A percentile compares a stretch with the other conserved stretches of the same genome.
phyloP scores from a whole-genome alignment of 352 stramenopile species.

The Pythium plurisporium region DNA sequence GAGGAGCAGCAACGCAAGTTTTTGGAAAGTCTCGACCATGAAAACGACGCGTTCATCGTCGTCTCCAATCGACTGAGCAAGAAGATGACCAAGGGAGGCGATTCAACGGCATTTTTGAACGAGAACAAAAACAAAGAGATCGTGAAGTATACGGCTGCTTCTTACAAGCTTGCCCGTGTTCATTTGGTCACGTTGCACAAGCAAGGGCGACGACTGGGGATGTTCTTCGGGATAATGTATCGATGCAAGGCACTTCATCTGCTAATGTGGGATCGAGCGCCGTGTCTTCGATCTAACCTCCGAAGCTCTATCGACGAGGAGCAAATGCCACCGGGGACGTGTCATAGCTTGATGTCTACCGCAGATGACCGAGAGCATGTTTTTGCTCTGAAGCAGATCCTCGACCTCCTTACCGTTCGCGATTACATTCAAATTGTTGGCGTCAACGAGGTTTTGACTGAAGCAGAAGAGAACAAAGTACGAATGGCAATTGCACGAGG shows the following conservation, averaged over 20 bases:
- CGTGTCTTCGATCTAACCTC: conserved; percentile 15
- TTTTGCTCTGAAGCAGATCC: conserved; percentile 66
- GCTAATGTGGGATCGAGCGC: conserved; percentile 51
- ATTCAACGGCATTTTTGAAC: conserved; percentile 19
- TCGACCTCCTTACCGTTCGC: conserved; percentile 55
- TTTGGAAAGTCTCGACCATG: conserved; percentile 42
- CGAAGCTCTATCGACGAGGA: too few relatives aligned
- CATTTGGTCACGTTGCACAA: conserved; percentile 56
- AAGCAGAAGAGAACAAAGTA: conserved; percentile 58
- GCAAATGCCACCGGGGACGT: too few relatives aligned
- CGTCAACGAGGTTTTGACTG: conserved; percentile 53
- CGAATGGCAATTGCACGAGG: conserved; percentile 35
- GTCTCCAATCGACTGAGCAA: conserved; percentile 38
- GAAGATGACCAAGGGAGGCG: conserved; percentile 13
- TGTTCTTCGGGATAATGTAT: conserved; percentile 71
- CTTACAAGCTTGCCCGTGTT: conserved; percentile 62
- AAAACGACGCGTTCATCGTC: conserved; percentile 60
- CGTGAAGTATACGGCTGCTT: conserved; percentile 53
- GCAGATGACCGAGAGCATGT: conserved; percentile 20
- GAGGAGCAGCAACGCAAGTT: conserved; percentile 66
- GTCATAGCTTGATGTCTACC: neutral
- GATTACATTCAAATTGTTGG: conserved; percentile 77
- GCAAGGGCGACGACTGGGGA: conserved; percentile 66
- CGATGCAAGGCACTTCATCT: conserved; percentile 63
- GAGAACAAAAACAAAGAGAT: conserved; percentile 40